Base-by-base conservation (phyloP, 768 basidiomycete genomes). In the Hygrophoropsis aurantiaca region DNA sequence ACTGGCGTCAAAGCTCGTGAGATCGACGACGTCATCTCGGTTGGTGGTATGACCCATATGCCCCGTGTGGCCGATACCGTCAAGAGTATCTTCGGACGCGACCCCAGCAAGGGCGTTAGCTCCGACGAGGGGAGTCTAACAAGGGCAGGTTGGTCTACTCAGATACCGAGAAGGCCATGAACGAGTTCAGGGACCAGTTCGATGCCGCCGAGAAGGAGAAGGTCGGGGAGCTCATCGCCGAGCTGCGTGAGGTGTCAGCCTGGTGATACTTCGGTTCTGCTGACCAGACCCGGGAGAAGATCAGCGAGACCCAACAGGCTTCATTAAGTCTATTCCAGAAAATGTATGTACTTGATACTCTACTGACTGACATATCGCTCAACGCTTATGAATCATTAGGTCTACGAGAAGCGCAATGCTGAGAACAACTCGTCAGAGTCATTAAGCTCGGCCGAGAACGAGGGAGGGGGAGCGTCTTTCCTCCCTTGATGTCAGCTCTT, bases 41-140 rank as follows among this genome's bases (percentile, higher is more conserved):
- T n/a, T n/a, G n/a, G n/a, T n/a, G n/a, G n/a, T n/a, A n/a, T n/a
- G n/a, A n/a, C n/a, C n/a, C n/a, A n/a, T n/a, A n/a, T n/a, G n/a
- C n/a, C n/a, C n/a, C n/a, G n/a, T n/a, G n/a, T n/a, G n/a, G n/a
- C n/a, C n/a, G n/a, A n/a, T n/a, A n/a, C n/a, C n/a, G n/a, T n/a
- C n/a, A 66, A 66, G 79, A 61, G 67, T 11, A 80, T 97, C 62
- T 99, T 99, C 62, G 94, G 94, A 44, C 89, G 93, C 40, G 97
- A 99, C 18, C 94, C 97, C 18, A 88, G 84, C 71, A 99, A 98
- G 79, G 95, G 95, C 69, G 95, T 98, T 60, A 99, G 98, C 78
- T 95, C 97, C 44, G 97, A 99, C 55, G 95, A 98, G 73, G 97
- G 75, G 90, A 94, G 65, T 80, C 93, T 33, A 98, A 98, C 80